These are phyloP conservation scores for Candida saitoana DNA, from an alignment of 805 yeast genomes.

Conservation along the genomic window DNA sequence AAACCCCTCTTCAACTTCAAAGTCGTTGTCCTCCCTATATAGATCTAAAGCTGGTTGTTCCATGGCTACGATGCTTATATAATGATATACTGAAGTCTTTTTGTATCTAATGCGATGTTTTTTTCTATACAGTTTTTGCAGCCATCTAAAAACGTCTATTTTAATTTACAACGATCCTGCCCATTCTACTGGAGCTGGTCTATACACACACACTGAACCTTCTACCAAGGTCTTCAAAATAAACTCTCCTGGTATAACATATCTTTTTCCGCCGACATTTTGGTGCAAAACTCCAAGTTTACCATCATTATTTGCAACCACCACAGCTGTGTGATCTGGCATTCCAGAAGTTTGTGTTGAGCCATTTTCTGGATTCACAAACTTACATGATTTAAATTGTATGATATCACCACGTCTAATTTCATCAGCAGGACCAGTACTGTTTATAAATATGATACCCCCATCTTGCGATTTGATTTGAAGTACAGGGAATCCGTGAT, in stretches of 20 bases:
- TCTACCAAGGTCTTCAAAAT: conserved; percentile 31
- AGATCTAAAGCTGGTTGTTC: background rate
- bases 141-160: conserved; percentile 5
- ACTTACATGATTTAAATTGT: conserved; percentile 42
- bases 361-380: conserved; percentile 33
- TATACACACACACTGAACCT: conserved; percentile 45
- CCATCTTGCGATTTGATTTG: conserved; percentile 20
- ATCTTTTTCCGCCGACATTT: conserved; percentile 41
- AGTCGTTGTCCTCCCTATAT: conserved; percentile 1
- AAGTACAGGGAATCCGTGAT: conserved; percentile 45
- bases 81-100: too few species aligned
- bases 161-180: conserved; percentile 17
- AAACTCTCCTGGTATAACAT: conserved; percentile 38
- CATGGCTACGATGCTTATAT: too few species aligned
- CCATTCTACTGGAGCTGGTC: conserved; percentile 49
- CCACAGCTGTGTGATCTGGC: conserved; percentile 51
- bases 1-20: conserved; percentile 2
- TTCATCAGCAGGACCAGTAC: conserved; percentile 29
- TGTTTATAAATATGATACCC: conserved; percentile 13
- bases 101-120: background rate
- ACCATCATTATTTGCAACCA: conserved; percentile 27
- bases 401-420: conserved; percentile 54
- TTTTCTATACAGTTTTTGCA: background rate
- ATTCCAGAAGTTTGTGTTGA: conserved; percentile 40
- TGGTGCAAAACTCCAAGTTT: conserved; percentile 44